These are phyloP conservation scores for Bonnemaisonia californica DNA, from an alignment of 31 red algal genomes.

Conservation along the genomic window DNA sequence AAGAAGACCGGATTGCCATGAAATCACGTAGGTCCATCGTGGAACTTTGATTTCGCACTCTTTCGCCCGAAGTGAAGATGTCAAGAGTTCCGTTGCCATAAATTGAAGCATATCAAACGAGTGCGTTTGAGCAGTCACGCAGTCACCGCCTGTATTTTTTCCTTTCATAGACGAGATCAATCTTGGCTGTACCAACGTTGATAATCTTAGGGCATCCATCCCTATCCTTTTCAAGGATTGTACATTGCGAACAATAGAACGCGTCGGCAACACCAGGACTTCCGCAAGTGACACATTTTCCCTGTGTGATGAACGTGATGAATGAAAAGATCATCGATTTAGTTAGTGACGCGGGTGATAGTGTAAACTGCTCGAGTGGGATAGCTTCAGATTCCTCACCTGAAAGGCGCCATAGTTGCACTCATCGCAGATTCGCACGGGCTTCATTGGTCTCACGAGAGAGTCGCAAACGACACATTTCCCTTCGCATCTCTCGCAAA, in stretches of 20 bases:
- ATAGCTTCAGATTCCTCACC: constrained; percentile 52
- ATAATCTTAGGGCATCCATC: constrained; percentile 98
- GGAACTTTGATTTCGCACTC: too few relatives aligned
- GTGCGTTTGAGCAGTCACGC: not conserved
- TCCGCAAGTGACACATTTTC: constrained; percentile 90
- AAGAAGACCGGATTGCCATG: too few relatives aligned
- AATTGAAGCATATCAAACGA: not conserved
- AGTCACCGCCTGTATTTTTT: constrained; percentile 88
- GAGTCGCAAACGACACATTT: constrained; percentile 96
- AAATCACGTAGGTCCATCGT: too few relatives aligned
- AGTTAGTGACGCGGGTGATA: not conserved
- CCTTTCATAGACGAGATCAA: constrained; percentile 87
- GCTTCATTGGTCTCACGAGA: constrained; percentile 71
- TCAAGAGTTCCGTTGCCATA: constrained; percentile 1
- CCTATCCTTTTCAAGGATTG: constrained; percentile 87
- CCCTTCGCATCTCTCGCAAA: constrained; percentile 91
- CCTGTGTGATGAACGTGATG: constrained; percentile 23
- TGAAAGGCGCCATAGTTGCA: constrained; percentile 89
- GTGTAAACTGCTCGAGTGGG: too few relatives aligned
- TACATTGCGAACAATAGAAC: constrained; percentile 92
- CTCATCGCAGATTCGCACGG: constrained; percentile 91
- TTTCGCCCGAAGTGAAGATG: too few relatives aligned
- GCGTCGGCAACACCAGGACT: constrained; percentile 86
- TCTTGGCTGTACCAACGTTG: constrained; percentile 93
- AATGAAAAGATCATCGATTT: not conserved